Percentiles rank a stretch among this genome's conserved stretches.
Conservation (phyloP, 139 green algal genomes). For the Cymbomonas tetramitiformis region DNA sequence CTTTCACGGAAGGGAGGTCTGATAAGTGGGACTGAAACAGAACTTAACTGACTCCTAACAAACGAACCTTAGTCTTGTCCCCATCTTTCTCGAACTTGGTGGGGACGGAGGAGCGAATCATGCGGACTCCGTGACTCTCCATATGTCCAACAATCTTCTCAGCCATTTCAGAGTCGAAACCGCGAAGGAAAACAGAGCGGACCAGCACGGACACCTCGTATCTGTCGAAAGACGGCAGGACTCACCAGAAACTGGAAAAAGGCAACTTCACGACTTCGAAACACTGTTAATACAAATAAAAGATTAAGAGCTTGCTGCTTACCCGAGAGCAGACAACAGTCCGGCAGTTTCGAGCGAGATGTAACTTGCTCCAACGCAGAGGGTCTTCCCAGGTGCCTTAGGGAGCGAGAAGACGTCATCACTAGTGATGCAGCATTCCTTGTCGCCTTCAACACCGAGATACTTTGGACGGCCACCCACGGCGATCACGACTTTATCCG, state of each 20-base stretch:
- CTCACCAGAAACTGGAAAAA: constrained; percentile 1
- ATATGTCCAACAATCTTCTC: constrained; percentile 36
- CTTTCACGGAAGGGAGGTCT: no score
- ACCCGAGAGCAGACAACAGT: constrained; percentile 29
- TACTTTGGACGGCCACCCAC: constrained; percentile 42
- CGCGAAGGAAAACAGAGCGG: constrained; percentile 33
- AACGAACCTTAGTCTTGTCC: constrained; percentile 3
- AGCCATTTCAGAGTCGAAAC: constrained; percentile 37
- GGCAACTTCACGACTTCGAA: no score
- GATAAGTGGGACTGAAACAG: no score
- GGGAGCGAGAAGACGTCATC: constrained; percentile 37
- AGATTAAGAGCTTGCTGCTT: no score
- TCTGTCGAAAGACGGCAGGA: no score
- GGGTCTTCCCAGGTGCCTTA: constrained; percentile 30
- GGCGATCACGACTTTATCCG: constrained; percentile 34
- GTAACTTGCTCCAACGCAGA: constrained; percentile 35
- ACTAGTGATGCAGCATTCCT: constrained; percentile 36
- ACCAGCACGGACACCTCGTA: constrained; percentile 32
- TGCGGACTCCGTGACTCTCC: constrained; percentile 25
- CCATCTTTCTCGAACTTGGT: constrained; percentile 30
- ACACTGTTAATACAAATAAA: no score
- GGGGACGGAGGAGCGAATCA: constrained; percentile 26
- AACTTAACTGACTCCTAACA: no score
- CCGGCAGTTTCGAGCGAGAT: constrained; percentile 38
- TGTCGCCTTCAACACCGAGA: constrained; percentile 33